Base-by-base conservation (phyloP, 768 basidiomycete species). In the Hydnum rufescens region DNA sequence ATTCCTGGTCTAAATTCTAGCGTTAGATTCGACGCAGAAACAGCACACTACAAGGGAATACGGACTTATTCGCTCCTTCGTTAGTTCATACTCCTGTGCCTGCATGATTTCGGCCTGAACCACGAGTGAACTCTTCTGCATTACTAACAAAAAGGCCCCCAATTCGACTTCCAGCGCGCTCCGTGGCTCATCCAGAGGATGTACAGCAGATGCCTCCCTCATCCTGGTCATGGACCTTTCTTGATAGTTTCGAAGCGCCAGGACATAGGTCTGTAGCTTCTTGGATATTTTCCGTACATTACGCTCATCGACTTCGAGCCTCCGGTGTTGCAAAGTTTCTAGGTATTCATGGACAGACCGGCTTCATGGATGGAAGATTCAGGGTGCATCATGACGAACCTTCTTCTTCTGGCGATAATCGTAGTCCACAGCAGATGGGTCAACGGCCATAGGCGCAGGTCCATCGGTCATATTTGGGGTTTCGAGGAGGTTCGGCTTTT, bases 71-170 rank as follows among this genome's bases (percentile, higher is more conserved):
- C 74, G 66, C 58, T 74, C 71, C 47, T 74, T 73, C 59, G 85
- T 83, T 42, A 72, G 69, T 58, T 84, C 74, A 61, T 89, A 89
- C 62, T 86, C 80, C 59, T 84, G 78, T 1, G 87, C 85, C 65
- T 89, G 84, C 59, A 85, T 71, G 51, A 75, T 74, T 67, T 89
- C 86, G 4, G 85, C 87, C 61, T 87, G 80, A 59, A 83, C 87
- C 43, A 85, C 78, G 76, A 88, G 82, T 32, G 71, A 68, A 57
- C 75, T 81, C 66, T 88, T 89, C 67, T 79, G 75, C 58, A 89
- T 66, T 52, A 75, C 65, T 55, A 87, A 63, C 62, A 82, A 76
- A 60, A 87, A 87, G 6, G 81, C 74, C 46, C 77, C 76, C 19
- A 89, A 64, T 63, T 89, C 86, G 28, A 85, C 70, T 51, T 87